Percentiles rank a stretch among this genome's conserved stretches.
Conservation (phyloP, 768 basidiomycete species). For the Mrakia blollopis region DNA sequence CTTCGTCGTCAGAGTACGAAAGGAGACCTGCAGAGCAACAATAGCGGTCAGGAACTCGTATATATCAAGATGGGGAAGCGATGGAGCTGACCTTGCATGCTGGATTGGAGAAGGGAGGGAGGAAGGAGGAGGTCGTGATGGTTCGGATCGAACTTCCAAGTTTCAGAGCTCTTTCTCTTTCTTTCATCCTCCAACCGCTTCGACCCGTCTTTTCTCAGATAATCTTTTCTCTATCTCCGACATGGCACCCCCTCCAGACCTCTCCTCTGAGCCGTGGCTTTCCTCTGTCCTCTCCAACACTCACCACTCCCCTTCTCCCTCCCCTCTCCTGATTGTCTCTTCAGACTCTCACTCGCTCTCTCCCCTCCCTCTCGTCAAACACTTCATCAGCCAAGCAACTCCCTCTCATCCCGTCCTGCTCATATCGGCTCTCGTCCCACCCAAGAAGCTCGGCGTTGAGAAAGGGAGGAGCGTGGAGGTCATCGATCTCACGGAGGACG, state of each 20-base stretch:
- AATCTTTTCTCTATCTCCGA: neutral
- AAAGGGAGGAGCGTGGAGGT: neutral
- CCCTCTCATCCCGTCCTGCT: constrained; percentile 7
- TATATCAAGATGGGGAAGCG: neutral
- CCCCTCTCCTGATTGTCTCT: constrained; percentile 21
- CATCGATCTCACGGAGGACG: constrained; percentile 17
- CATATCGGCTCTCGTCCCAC: neutral
- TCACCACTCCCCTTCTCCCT: neutral
- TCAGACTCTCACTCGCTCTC: constrained; percentile 27
- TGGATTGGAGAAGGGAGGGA: neutral
- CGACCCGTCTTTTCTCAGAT: neutral
- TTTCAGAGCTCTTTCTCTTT: neutral
- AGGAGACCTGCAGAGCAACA: neutral
- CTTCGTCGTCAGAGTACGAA: constrained; percentile 11
- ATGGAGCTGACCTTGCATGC: neutral
- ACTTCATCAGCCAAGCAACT: constrained; percentile 13
- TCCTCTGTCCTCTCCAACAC: neutral
- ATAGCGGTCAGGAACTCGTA: neutral
- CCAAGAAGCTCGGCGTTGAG: constrained; percentile 8
- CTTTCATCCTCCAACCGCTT: neutral
- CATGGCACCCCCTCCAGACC: neutral
- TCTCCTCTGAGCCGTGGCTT: constrained; percentile 5
- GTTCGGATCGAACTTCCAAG: too few species aligned
- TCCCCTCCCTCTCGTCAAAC: neutral
- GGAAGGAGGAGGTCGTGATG: neutral